Evolutionary conservation across 768 basidiomycete species (phyloP).

Genomic region (Gautieria morchelliformis): DNA sequence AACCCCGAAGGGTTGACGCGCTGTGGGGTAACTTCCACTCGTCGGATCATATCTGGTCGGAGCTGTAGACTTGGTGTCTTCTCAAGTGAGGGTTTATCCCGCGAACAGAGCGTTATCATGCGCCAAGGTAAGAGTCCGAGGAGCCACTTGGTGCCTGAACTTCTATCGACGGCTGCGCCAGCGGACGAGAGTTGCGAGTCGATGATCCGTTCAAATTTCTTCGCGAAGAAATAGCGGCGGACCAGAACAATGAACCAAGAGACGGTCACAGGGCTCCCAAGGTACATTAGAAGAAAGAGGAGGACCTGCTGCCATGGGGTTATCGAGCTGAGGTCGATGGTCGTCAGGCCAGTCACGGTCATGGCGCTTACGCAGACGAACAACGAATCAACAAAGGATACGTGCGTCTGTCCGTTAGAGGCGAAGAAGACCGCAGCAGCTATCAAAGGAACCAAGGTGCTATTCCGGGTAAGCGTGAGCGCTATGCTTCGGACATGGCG

Average conservation of each 20-base stretch:
- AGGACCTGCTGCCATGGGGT: conserved; percentile 63
- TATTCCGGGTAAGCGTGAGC: conserved; percentile 45
- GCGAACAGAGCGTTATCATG: no score
- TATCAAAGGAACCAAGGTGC: conserved; percentile 14
- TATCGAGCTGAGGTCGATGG: conserved; percentile 58
- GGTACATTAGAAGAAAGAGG: conserved; percentile 23
- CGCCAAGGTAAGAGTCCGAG: not conserved
- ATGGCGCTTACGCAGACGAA: conserved; percentile 28
- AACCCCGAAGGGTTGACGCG: conserved; percentile 67
- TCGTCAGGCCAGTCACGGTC: conserved; percentile 39
- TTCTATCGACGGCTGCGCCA: conserved; percentile 5
- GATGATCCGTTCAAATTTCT: conserved; percentile 55
- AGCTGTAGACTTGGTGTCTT: conserved; percentile 17
- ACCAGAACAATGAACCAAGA: conserved; percentile 74
- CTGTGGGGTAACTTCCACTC: conserved; percentile 52
- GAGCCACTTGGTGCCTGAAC: not conserved
- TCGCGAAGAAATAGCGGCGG: conserved; percentile 59
- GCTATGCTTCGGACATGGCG: no score
- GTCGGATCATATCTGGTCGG: conserved; percentile 66
- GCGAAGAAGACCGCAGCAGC: conserved; percentile 64
- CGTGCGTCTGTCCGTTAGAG: conserved; percentile 60
- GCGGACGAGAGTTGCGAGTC: conserved; percentile 29
- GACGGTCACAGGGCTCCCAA: conserved; percentile 68
- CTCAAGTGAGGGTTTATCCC: no score
- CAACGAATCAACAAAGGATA: conserved; percentile 45